Evolutionary conservation across 1,284 basidiomycete genomes (phyloP), one percentile per base, ranked within the genome.

Genomic region (Naganishia cerealis): DNA sequence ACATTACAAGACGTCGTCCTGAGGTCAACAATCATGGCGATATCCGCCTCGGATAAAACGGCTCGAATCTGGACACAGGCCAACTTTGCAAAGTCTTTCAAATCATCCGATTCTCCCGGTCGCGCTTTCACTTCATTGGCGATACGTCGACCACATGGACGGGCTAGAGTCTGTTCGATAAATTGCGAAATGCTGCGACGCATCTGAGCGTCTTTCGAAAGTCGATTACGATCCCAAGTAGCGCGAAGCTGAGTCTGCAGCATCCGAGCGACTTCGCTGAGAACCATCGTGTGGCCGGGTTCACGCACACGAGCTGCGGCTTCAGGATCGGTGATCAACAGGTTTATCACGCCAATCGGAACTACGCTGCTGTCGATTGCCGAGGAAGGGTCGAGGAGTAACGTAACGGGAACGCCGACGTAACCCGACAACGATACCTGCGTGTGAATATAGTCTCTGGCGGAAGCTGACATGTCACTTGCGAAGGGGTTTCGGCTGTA

Each of bases 221-320:
- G 57, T 18, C 63, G 50, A 54, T 73, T 67, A 26, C 74, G 72
- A 38, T 75, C 73, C 74, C 74, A 75, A 4, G 75, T 75, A 9
- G 75, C 73, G 21, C 72, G 59, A n/a, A 75, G 48, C 43, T 75
- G 75, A 7, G 72, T 74, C 62, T 73, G 71, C 24, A 75, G 53
- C 71, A 73, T 73, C 26, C 67, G 53, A 15, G 72, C 71, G 16
- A 75, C 53, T 24, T 72, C 58, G 9, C 36, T 39, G 24, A 75
- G 48, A 3, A 75, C 73, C 58, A 68, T 72, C 10, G 42, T n/a
- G 43, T 74, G 73, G 7, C 65, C 15, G 6, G 65, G 33, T 21
- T 26, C 53, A 8, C 70, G 36, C 24, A 48, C 21, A 4, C 33
- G 13, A 13, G 55, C 57, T 38, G 52, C 59, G 7, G 66, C 52